Conservation (phyloP, 1,139 yeast genomes). For the Candida frijolesensis region DNA sequence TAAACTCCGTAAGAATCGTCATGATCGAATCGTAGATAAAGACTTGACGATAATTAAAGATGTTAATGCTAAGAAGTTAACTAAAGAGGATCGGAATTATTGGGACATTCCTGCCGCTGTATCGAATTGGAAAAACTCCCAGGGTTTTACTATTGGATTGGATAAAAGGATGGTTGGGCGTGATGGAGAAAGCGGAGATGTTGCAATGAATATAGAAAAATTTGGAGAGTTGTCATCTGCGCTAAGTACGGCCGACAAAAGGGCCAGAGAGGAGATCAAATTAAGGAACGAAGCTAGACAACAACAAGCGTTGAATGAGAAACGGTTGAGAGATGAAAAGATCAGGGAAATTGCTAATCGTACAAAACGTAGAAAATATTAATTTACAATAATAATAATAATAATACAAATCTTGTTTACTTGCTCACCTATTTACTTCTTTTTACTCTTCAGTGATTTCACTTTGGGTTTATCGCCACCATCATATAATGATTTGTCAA, state of each 20-base stretch:
- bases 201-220: slow-evolving; percentile 54
- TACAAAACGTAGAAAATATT: slow-evolving; percentile 31
- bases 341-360: slow-evolving; percentile 56
- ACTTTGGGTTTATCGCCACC: slow-evolving; percentile 48
- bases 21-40: slow-evolving; percentile 64
- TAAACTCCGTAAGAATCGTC: slow-evolving; percentile 74
- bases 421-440: slow-evolving; percentile 1
- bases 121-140: slow-evolving; percentile 95
- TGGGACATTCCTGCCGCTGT: slow-evolving; percentile 94
- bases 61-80: slow-evolving; percentile 40
- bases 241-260: slow-evolving; percentile 69
- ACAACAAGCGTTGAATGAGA: slow-evolving; percentile 35
- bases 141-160: slow-evolving; percentile 82
- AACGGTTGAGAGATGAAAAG: slow-evolving; percentile 60
- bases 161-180: slow-evolving; percentile 74
- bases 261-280: slow-evolving; percentile 72
- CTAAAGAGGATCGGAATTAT: slow-evolving; percentile 73
- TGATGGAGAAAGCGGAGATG: slow-evolving; percentile 37
- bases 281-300: slow-evolving; percentile 58
- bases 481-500: slow-evolving; percentile 58
- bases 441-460: slow-evolving; percentile 26
- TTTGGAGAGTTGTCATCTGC: slow-evolving; percentile 72
- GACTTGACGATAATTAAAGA: slow-evolving; percentile 46
- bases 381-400: neutral
- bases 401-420: slow-evolving; percentile 2